phyloP scores from a whole-genome alignment of 1,284 basidiomycete genomes.

The Athelia psychrophila region DNA sequence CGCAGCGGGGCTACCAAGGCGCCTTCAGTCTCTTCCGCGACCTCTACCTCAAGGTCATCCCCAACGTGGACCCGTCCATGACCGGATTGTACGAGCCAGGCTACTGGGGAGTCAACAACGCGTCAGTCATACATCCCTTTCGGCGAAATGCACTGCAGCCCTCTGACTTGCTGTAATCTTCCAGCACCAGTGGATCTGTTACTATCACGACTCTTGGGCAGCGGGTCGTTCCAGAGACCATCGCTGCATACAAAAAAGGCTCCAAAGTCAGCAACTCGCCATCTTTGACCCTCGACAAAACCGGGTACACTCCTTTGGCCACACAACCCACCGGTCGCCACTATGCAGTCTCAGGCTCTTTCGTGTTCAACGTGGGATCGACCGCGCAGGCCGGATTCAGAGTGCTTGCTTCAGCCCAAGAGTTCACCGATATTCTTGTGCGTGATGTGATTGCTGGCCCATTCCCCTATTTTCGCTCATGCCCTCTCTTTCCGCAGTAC shows the following conservation, averaged over 20 bases:
- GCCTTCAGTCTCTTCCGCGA: neutral
- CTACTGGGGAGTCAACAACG: neutral
- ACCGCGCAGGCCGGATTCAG: neutral
- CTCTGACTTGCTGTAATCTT: too few species aligned
- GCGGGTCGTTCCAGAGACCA: neutral
- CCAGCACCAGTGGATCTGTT: neutral
- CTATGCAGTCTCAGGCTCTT: neutral
- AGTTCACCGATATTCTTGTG: neutral
- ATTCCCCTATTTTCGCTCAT: too few species aligned
- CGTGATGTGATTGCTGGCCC: too few species aligned
- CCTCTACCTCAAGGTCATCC: slow-evolving; percentile 1
- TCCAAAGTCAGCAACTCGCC: neutral
- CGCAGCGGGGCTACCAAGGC: slow-evolving; percentile 1
- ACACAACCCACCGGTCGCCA: neutral
- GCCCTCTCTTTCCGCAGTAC: too few species aligned
- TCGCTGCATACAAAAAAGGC: neutral
- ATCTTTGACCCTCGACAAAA: neutral
- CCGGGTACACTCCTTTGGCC: neutral
- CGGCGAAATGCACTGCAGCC: too few species aligned
- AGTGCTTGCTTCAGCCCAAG: neutral
- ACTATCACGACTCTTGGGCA: neutral
- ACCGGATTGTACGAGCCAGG: neutral
- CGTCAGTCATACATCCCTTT: too few species aligned
- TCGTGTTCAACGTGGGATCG: neutral
- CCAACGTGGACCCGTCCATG: neutral